Evolutionary conservation across 2,329 filamentous ascomycete genomes (phyloP), one percentile per base, ranked within the genome.

Genomic region (Mariannaea sp.): DNA sequence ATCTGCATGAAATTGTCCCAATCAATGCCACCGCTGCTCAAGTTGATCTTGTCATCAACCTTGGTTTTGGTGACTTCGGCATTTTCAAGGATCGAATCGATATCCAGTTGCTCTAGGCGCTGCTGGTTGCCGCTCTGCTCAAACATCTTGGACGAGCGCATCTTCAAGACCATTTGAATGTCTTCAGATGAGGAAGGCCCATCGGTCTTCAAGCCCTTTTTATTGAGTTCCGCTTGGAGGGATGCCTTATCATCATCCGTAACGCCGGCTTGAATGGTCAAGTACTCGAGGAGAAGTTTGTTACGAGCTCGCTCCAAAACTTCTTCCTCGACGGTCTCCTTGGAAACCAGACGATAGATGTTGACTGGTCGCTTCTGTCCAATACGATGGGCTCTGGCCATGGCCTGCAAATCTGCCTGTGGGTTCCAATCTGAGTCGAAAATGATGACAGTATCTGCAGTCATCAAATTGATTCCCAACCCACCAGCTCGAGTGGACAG

Each of bases 361-460:
- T 90, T 97, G 61, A 99, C 94, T 6, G 94, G 93, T 58, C 87
- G 92, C 70, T 94, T 96, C 71, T 99, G 94, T 3, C 94, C 94
- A 60, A 99, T 99, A 71, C 94, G 89, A 74, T 99, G 95, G 53
- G 95, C 95, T 73, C 94, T 88, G 53, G 94, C 94, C 94, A 99
- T 99, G 33, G 94, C 94, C 71, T 99, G 94, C 62, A 99, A 77
- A 77, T 99, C 95, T 6, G 94, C 94, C 71, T 99, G 94, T 14
- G 94, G 95, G 64, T 99, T 99, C 94, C 95, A 99, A 68, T 97
- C 92, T 0, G 94, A 97, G 71, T 99, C 95, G 66, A 97, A 99
- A 38, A 99, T 88, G 65, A 99, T 87, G 60, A 99, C 94, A 1
- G 94, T 99, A 68, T 99, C 95, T 7, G 94, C 94, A 19, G 94